Conservation (phyloP, 2,329 filamentous ascomycete genomes). For the Aspergillus nomiae region DNA sequence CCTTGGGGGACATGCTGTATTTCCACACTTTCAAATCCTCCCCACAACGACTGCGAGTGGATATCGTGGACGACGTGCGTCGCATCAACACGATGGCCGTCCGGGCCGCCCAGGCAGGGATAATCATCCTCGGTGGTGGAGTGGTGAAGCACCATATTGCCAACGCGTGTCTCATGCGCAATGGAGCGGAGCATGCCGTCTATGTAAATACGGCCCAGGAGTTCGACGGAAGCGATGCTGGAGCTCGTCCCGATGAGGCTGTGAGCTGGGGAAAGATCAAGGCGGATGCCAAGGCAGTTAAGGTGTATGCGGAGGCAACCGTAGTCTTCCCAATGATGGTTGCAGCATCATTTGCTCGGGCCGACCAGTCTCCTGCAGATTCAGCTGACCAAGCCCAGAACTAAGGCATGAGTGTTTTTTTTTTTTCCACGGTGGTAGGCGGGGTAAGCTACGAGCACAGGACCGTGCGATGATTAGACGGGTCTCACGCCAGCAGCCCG, state of each 20-base stretch:
- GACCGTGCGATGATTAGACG: background rate
- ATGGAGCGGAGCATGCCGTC: constrained; percentile 93
- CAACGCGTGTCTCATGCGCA: constrained; percentile 96
- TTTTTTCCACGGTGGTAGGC: background rate
- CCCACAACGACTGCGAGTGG: constrained; percentile 77
- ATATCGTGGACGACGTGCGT: constrained; percentile 92
- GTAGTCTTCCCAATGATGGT: constrained; percentile 69
- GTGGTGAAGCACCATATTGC: constrained; percentile 99
- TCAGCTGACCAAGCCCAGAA: constrained; percentile 11
- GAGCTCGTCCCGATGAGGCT: constrained; percentile 91
- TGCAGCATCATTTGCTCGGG: constrained; percentile 64
- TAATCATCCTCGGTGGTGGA: constrained; percentile 93
- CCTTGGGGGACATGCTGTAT: constrained; percentile 95
- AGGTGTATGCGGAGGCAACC: constrained; percentile 75
- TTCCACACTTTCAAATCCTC: constrained; percentile 95
- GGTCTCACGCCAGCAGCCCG: background rate
- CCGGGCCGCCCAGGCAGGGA: constrained; percentile 81
- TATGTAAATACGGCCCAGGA: constrained; percentile 98
- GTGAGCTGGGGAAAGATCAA: constrained; percentile 99
- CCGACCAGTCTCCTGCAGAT: constrained; percentile 15
- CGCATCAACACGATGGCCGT: constrained; percentile 91
- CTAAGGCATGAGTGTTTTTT: constrained; percentile 6
- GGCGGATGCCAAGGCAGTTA: constrained; percentile 80
- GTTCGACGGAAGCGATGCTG: constrained; percentile 96
- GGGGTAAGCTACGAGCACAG: background rate